phyloP scores from a whole-genome alignment of 768 basidiomycete genomes.

The Exsudoporus frostii region DNA sequence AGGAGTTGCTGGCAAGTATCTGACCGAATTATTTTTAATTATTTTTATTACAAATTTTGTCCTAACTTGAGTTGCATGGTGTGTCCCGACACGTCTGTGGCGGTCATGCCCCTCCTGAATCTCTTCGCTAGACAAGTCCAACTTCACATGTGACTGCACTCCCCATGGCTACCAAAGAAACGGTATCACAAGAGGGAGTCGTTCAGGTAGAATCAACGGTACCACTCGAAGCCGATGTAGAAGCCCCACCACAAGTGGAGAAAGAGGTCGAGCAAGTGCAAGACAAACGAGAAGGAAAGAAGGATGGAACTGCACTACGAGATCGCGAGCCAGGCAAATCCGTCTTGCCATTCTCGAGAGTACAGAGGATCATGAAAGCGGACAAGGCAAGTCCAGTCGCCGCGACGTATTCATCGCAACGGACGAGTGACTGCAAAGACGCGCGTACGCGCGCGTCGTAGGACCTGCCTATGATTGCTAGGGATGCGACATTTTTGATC shows the following conservation, averaged over 20 bases:
- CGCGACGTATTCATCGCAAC: not conserved
- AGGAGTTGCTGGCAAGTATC: not conserved
- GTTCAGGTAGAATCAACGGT: slow-evolving; percentile 1
- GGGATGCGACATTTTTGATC: slow-evolving; percentile 76
- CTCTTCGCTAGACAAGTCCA: not conserved
- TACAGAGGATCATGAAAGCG: slow-evolving; percentile 83
- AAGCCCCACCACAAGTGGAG: slow-evolving; percentile 1
- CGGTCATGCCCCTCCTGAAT: not conserved
- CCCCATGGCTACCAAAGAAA: slow-evolving; percentile 16
- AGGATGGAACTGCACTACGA: slow-evolving; percentile 11
- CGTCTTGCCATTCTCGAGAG: slow-evolving; percentile 68
- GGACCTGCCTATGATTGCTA: slow-evolving; percentile 75
- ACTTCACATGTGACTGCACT: not conserved
- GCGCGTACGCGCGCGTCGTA: slow-evolving; percentile 23
- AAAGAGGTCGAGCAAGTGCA: slow-evolving; percentile 7
- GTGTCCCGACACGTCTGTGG: slow-evolving; percentile 3
- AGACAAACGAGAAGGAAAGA: slow-evolving; percentile 19
- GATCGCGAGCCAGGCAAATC: slow-evolving; percentile 62
- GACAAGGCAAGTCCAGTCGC: slow-evolving; percentile 57
- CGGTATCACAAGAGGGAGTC: slow-evolving; percentile 2
- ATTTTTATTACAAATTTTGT: no score
- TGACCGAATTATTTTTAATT: not conserved
- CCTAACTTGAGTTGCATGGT: not conserved
- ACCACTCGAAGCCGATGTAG: slow-evolving; percentile 10
- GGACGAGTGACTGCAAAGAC: not conserved